Evolutionary conservation across 129 eudicot species (phyloP), one percentile per base, ranked within the genome.

Genomic region (Cynara cardunculus): DNA sequence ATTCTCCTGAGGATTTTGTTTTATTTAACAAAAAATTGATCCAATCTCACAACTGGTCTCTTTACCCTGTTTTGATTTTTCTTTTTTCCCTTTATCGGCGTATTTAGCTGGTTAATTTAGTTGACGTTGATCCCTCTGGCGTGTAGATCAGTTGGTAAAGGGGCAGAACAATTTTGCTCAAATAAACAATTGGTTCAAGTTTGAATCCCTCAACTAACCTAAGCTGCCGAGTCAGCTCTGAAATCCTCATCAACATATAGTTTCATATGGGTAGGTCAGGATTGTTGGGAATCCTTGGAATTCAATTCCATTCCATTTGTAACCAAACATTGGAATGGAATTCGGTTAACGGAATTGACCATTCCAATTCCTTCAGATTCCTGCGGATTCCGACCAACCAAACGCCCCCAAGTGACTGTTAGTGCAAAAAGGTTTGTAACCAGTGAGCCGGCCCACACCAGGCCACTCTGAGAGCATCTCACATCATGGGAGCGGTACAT

Each of bases 1-100:
- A 83, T 77, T 72, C 76, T 64, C 77, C 73, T 7, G 27, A 84
- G 83, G 80, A 82, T 69, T 77, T 71, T 77, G 76, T 73, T 81
- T 84, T 78, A 1, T 53, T 62, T 41, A 25, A 73, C n/a, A 35
- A 21, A 69, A 81, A 61, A 82, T 53, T 13, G 19, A 46, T 78
- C 46, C 72, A 62, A 67, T 76, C 80, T 83, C 71, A 37, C 59
- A 61, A 74, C 75, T 37, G 24, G 65, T 69, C 73, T 80, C 80
- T 74, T 39, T 61, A 70, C 28, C 56, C 10, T 39, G 69, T 13
- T 74, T 81, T 28, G 22, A 16, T 71, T 77, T 71, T 76, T 8
- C 24, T 35, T 62, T n/a, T 35, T 70, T 39, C 18, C 18, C 56
- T 18, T 53, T 14, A 46, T 69, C 18, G 12, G 2, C 7, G 16